A percentile compares a stretch with the other conserved stretches of the same genome.
phyloP scores from a whole-genome alignment of 805 yeast genomes.

The Isabelozyma pseudorhagii region DNA sequence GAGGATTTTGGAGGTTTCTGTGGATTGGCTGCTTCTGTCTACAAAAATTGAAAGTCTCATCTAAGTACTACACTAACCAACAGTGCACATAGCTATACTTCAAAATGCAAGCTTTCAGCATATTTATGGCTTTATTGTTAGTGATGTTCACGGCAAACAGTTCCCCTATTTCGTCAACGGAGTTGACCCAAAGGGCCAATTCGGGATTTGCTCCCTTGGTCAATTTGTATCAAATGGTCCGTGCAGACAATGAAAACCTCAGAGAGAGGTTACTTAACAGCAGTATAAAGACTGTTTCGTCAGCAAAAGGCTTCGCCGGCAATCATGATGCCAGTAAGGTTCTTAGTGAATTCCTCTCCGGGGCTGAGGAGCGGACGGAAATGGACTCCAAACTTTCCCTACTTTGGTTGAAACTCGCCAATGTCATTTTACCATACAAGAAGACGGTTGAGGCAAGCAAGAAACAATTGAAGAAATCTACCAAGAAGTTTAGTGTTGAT shows the following conservation, averaged over 20 bases:
- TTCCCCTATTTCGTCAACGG: not conserved
- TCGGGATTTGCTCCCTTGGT: not conserved
- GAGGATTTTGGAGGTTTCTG: too few species aligned
- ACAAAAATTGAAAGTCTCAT: too few species aligned
- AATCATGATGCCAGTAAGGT: not conserved
- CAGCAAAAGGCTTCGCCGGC: not conserved
- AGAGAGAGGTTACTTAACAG: too few species aligned
- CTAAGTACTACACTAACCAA: not conserved
- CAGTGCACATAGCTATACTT: not conserved
- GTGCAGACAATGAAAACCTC: not conserved
- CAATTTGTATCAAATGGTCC: not conserved
- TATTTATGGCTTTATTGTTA: not conserved
- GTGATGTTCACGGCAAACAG: not conserved
- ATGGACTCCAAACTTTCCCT: not conserved
- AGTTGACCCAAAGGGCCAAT: not conserved
- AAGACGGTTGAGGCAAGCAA: not conserved
- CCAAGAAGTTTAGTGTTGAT: not conserved
- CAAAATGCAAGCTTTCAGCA: not conserved
- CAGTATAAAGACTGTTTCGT: not conserved
- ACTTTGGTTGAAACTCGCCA: not conserved
- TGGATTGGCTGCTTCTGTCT: not conserved
- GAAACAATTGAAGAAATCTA: not conserved
- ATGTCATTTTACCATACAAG: not conserved
- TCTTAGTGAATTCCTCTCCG: not conserved
- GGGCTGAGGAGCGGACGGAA: not conserved